These are phyloP conservation scores for Beta corolliflora DNA, from an alignment of 179 eudicot species.

Conservation along the genomic window DNA sequence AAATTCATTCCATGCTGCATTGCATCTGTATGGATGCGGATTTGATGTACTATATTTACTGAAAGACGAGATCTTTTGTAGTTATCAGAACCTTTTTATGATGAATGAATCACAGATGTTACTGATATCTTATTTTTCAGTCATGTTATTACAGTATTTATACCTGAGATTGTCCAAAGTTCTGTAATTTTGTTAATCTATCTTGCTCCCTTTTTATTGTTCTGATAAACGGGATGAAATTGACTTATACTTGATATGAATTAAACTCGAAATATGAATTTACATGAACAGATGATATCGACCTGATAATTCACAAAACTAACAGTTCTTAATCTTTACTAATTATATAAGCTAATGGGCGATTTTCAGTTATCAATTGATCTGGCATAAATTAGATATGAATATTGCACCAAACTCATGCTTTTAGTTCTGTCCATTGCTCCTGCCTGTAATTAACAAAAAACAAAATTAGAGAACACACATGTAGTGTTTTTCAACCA, in stretches of 20 bases:
- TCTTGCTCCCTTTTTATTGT: no score
- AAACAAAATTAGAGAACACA: background rate
- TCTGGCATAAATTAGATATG: background rate
- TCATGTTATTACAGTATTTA: background rate
- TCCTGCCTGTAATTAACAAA: background rate
- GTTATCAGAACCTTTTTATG: constrained; percentile 2
- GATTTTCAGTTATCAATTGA: no score
- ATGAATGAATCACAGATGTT: background rate
- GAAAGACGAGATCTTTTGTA: constrained; percentile 3
- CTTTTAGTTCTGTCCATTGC: background rate
- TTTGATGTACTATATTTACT: constrained; percentile 34
- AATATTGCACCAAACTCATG: background rate
- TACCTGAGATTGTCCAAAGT: no score
- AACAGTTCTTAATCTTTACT: no score
- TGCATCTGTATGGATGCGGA: constrained; percentile 17
- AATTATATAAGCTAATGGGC: no score
- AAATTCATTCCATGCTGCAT: constrained; percentile 21
- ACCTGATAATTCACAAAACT: no score
- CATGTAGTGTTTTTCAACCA: background rate
- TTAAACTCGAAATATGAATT: no score
- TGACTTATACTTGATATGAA: no score
- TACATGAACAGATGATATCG: no score
- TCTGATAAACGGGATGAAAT: no score
- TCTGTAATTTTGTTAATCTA: no score
- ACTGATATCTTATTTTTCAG: background rate